Evolutionary conservation across 371 early-diverging fungal species (phyloP).

Genomic region (Syncephalastrum sp.): DNA sequence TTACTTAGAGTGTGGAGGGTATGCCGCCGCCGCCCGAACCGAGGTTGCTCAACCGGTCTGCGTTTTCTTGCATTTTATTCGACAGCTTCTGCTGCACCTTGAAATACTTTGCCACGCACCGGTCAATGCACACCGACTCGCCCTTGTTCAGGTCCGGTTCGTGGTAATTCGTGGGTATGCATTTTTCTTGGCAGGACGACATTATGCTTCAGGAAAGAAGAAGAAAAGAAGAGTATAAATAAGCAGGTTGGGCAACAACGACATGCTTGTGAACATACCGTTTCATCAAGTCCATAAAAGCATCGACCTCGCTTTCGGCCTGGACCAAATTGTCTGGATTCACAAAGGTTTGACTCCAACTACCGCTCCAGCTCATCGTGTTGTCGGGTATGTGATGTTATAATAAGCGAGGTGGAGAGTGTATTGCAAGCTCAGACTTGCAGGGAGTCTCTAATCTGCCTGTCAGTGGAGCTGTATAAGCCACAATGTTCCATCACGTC

Average conservation of each 20-base stretch:
- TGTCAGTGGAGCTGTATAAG: neutral
- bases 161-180: constrained; percentile 80
- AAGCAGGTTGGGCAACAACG: neutral
- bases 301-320: constrained; percentile 81
- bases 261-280: constrained; percentile 39
- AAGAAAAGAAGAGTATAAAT: neutral
- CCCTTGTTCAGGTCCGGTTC: constrained; percentile 94
- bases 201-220: constrained; percentile 49
- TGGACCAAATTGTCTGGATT: constrained; percentile 66
- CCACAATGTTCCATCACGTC: neutral
- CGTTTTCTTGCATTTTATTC: constrained; percentile 58
- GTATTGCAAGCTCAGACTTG: constrained; percentile 3
- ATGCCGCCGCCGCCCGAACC: constrained; percentile 7
- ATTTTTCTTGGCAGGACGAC: constrained; percentile 85
- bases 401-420: constrained; percentile 4
- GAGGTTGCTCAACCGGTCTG: constrained; percentile 15
- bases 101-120: constrained; percentile 87
- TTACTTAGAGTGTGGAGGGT: constrained; percentile 6
- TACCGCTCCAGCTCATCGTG: constrained; percentile 39
- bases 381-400: neutral
- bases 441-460: neutral
- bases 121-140: constrained; percentile 93
- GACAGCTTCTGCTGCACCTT: constrained; percentile 76
- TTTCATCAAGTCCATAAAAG: constrained; percentile 74
- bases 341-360: constrained; percentile 47